Evolutionary conservation across 495 filamentous ascomycete genomes (phyloP), one percentile per base, ranked within the genome.

Genomic region (Aspergillus homomorphus): DNA sequence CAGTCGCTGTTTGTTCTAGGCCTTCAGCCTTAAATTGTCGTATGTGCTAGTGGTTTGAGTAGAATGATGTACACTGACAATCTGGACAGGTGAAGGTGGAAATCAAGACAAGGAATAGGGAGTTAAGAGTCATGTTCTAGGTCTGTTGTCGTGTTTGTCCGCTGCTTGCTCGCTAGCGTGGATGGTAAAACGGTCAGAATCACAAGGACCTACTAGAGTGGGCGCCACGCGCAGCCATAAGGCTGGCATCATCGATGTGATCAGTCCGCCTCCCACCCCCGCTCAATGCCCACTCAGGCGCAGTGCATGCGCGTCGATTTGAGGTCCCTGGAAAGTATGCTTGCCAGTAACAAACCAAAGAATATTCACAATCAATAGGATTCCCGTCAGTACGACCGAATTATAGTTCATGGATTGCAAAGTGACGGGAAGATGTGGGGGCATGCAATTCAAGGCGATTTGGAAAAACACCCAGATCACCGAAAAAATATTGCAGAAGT

Each of bases 381-480:
- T 15, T 8, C 18, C 45, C 0, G 10, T 23, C 45, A 46, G 15
- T 10, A 46, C 22, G 18, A 20, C 45, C 19, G 19, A 20, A 8
- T 21, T 23, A 20, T 74, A 77, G 54, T 77, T 77, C 70, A 76
- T 76, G n/a, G 61, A 64, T 12, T 56, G 56, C 4, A 52, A 23
- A 2, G 62, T 64, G 1, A 69, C 64, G 0, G 73, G 73, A 2
- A 66, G 48, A 44, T 57, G 42, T 1, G 63, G 59, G 16, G 74
- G 74, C 30, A 77, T 62, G 44, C 70, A 72, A 26, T 72, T 66
- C 42, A 73, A 60, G 7, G 70, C 65, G 0, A 62, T 66, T 28
- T 64, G 51, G 3, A 73, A 50, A 0, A 62, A 42, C 14, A 76
- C 54, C 61, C 72, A 68, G 0, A 69, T 28, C 1, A 66, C 63